phyloP scores from a whole-genome alignment of 257 asterid species.

The Przewalskia tangutica region DNA sequence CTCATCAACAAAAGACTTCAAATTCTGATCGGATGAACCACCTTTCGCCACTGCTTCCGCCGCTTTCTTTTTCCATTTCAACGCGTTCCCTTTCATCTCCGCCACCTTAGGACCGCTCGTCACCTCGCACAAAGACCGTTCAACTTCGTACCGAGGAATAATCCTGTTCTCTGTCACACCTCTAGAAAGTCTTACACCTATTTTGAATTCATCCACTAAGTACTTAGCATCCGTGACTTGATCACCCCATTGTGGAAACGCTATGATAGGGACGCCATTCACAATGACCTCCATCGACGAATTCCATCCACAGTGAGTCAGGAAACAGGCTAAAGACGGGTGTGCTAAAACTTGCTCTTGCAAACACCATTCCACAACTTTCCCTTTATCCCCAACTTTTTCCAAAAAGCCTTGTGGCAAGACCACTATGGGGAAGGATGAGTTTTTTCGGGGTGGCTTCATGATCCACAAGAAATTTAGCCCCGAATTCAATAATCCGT shows the following conservation, averaged over 20 bases:
- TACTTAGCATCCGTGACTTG: not conserved
- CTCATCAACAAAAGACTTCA: not conserved
- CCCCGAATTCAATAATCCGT: not conserved
- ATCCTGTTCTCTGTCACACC: not conserved
- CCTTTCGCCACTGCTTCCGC: not conserved
- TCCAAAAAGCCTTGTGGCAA: conserved; percentile 9
- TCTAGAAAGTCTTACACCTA: not conserved
- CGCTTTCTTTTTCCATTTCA: conserved; percentile 11
- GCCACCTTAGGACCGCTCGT: not conserved
- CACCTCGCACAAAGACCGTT: not conserved
- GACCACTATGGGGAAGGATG: not conserved
- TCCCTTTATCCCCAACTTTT: conserved; percentile 8
- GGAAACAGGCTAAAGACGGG: conserved; percentile 7
- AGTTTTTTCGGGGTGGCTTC: not conserved
- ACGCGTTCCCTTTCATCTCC: conserved; percentile 1
- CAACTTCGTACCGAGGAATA: not conserved
- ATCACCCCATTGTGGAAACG: conserved; percentile 1
- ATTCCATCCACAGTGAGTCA: conserved; percentile 15
- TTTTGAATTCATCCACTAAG: not conserved
- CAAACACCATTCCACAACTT: conserved; percentile 15
- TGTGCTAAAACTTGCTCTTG: conserved; percentile 13
- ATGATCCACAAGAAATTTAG: conserved; percentile 19
- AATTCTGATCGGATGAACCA: conserved; percentile 4
- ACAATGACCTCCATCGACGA: not conserved
- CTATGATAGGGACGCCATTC: not conserved